Percentiles rank a stretch among this genome's conserved stretches.
These are phyloP conservation scores for Pythium coloratum DNA, from an alignment of 352 stramenopile species.

Conservation along the genomic window DNA sequence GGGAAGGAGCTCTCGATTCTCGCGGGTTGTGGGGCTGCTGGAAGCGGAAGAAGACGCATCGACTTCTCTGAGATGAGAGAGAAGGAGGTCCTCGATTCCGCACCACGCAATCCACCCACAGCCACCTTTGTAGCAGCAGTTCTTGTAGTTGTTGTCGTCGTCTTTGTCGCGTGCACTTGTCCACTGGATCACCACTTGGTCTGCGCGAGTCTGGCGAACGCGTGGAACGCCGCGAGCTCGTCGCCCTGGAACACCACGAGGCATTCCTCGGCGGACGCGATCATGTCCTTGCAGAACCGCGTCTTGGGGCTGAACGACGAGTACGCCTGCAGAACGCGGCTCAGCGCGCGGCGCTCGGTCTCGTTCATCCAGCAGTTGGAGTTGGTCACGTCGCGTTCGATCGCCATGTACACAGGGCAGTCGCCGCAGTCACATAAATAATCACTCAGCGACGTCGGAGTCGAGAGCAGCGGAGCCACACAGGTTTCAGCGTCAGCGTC, in stretches of 20 bases:
- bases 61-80: conserved; percentile 37
- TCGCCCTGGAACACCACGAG: conserved; percentile 35
- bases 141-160: too few species aligned
- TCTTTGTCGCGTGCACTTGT: not conserved
- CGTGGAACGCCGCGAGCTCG: conserved; percentile 34
- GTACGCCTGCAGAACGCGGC: conserved; percentile 35
- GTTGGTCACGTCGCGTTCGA: conserved; percentile 32
- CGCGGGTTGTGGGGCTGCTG: not conserved
- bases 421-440: conserved; percentile 30
- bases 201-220: conserved; percentile 30
- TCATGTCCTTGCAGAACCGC: conserved; percentile 34
- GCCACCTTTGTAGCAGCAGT: not conserved
- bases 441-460: conserved; percentile 18
- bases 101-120: not conserved
- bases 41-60: conserved; percentile 23
- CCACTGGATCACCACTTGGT: conserved; percentile 23
- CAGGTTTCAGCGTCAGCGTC: conserved; percentile 8
- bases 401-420: conserved; percentile 26
- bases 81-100: conserved; percentile 28
- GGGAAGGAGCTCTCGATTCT: conserved; percentile 35
- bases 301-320: conserved; percentile 23
- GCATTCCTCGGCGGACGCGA: conserved; percentile 34
- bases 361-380: conserved; percentile 43
- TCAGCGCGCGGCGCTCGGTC: conserved; percentile 29
- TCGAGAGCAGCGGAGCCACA: conserved; percentile 16